phyloP scores from a whole-genome alignment of 257 asterid species.

The Catharanthus roseus region DNA sequence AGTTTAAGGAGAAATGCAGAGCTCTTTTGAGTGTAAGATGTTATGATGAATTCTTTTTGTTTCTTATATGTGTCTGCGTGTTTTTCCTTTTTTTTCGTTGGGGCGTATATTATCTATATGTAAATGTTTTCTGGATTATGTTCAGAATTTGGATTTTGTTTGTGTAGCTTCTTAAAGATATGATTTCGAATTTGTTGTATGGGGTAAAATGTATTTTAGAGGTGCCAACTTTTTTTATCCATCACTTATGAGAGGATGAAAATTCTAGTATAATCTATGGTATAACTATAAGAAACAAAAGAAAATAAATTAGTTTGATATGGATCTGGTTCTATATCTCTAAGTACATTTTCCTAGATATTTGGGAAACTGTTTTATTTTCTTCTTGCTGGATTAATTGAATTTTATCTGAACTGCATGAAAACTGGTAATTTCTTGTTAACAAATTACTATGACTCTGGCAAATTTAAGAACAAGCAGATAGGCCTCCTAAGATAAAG shows the following conservation, averaged over 20 bases:
- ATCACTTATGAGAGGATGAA: neutral
- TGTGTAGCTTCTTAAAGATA: neutral
- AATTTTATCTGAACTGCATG: neutral
- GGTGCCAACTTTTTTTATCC: neutral
- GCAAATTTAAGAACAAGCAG: too few relatives aligned
- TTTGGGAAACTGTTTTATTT: neutral
- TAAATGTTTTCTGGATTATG: neutral
- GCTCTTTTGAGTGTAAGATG: conserved; percentile 41
- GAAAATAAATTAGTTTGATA: neutral
- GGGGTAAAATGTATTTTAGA: neutral
- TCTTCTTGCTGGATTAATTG: neutral
- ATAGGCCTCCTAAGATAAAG: too few relatives aligned
- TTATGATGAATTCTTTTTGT: conserved; percentile 16
- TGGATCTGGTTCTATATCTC: neutral
- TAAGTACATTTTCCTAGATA: neutral
- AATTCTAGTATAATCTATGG: neutral
- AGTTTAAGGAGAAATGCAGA: conserved; percentile 41
- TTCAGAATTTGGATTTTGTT: neutral
- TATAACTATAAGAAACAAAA: neutral
- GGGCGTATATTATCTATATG: too few relatives aligned
- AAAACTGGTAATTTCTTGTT: neutral
- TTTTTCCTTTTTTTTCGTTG: neutral
- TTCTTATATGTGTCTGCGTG: neutral
- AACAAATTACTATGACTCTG: too few relatives aligned
- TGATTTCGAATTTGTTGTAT: neutral